A percentile compares a stretch with the other conserved stretches of the same genome.
These are phyloP conservation scores for Arachis monticola DNA, from an alignment of 331 rosid genomes.

Conservation along the genomic window DNA sequence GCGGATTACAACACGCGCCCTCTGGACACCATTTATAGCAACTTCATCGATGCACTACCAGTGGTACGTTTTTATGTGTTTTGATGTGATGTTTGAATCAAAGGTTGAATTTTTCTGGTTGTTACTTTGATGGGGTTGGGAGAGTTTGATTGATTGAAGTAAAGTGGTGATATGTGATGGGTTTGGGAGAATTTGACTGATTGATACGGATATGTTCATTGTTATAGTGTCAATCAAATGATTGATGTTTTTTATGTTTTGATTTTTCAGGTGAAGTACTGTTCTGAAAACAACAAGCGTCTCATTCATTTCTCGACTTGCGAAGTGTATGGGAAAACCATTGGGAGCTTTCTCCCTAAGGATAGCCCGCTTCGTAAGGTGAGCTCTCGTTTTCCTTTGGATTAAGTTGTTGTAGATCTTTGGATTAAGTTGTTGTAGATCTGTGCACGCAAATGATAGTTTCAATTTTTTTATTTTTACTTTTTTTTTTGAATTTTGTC, in stretches of 20 bases:
- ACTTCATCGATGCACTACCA: slow-evolving; percentile 92
- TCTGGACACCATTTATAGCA: slow-evolving; percentile 89
- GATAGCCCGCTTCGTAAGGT: slow-evolving; percentile 95
- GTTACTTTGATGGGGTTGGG: neutral
- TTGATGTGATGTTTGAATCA: neutral
- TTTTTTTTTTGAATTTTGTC: slow-evolving; percentile 29
- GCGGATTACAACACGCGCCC: slow-evolving; percentile 98
- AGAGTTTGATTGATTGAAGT: no score
- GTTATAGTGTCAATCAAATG: neutral
- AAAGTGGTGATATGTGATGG: neutral
- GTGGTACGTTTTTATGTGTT: slow-evolving; percentile 55
- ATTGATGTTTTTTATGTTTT: neutral
- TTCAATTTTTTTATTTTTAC: neutral
- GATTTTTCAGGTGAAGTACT: slow-evolving; percentile 70
- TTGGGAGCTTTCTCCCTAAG: slow-evolving; percentile 90
- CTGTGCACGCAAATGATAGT: slow-evolving; percentile 10
- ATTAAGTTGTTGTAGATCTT: slow-evolving; percentile 36
- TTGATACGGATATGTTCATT: slow-evolving; percentile 25
- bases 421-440: slow-evolving; percentile 29
- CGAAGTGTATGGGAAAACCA: slow-evolving; percentile 95
- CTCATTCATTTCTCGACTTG: slow-evolving; percentile 96
- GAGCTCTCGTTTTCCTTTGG: slow-evolving; percentile 25
- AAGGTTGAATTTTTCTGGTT: neutral
- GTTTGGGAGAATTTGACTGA: no score
- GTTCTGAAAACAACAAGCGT: slow-evolving; percentile 88